A percentile compares a stretch with the other conserved stretches of the same genome.
Conservation (phyloP, 805 yeast species). For the Wickerhamiella nectarea region DNA sequence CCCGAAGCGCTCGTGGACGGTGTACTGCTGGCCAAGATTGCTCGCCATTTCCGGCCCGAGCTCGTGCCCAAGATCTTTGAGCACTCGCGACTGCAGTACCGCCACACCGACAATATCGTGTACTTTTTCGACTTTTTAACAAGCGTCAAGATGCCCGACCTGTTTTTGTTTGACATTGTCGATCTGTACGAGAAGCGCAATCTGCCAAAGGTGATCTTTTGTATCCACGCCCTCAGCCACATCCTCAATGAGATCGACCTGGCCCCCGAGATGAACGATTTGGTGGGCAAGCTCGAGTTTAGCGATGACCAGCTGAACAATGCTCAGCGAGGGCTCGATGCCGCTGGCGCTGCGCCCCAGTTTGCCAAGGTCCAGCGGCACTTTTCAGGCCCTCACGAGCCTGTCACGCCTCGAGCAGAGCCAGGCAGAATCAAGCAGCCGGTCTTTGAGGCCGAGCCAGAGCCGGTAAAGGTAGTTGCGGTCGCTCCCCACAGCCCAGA, state of each 20-base stretch:
- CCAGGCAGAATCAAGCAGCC: neutral
- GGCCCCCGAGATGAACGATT: constrained; percentile 47
- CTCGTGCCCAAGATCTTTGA: constrained; percentile 41
- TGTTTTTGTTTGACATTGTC: constrained; percentile 80
- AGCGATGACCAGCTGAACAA: constrained; percentile 51
- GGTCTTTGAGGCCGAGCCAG: constrained; percentile 6
- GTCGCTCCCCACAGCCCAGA: neutral
- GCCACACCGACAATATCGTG: constrained; percentile 87
- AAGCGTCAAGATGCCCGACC: constrained; percentile 64
- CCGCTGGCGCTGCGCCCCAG: constrained; percentile 63
- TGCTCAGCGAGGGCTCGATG: constrained; percentile 50
- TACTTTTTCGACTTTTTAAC: constrained; percentile 57
- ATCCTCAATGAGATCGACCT: constrained; percentile 44
- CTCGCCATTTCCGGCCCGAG: constrained; percentile 57
- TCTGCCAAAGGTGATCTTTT: constrained; percentile 85
- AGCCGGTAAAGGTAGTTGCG: too few relatives aligned
- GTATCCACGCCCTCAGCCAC: constrained; percentile 76
- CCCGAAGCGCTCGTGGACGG: constrained; percentile 70
- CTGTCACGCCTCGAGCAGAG: constrained; percentile 5
- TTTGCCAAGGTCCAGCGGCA: constrained; percentile 43
- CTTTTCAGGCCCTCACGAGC: constrained; percentile 23
- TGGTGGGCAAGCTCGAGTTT: constrained; percentile 52
- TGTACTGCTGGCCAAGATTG: constrained; percentile 65
- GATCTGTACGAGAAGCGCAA: constrained; percentile 87
- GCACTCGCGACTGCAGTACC: constrained; percentile 59